These are phyloP conservation scores for Eudorina sp. DNA, from an alignment of 139 green algal genomes.

Conservation along the genomic window DNA sequence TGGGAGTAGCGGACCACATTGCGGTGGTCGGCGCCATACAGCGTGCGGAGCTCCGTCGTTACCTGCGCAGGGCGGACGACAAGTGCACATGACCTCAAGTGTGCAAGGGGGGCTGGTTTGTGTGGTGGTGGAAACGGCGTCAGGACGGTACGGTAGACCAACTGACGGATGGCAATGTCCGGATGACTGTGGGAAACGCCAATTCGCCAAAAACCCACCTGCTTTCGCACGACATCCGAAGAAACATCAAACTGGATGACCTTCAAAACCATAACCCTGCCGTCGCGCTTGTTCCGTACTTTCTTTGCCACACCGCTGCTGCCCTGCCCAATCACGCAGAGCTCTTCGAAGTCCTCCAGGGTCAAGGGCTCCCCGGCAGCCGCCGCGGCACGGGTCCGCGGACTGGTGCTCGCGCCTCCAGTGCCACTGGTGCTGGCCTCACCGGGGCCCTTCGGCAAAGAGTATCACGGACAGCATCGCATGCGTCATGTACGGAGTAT, in stretches of 20 bases:
- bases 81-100: background rate
- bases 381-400: background rate
- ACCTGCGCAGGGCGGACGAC: slow-evolving; percentile 52
- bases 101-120: background rate
- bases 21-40: slow-evolving; percentile 66
- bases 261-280: slow-evolving; percentile 70
- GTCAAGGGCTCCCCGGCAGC: slow-evolving; percentile 35
- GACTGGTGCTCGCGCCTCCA: background rate
- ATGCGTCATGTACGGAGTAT: no score
- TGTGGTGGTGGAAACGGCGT: no score
- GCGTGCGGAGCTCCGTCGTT: slow-evolving; percentile 70
- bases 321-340: slow-evolving; percentile 70
- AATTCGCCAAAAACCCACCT: no score
- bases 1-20: slow-evolving; percentile 67
- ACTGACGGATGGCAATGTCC: no score
- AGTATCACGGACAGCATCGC: no score
- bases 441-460: background rate
- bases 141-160: no score
- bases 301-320: slow-evolving; percentile 80
- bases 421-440: slow-evolving; percentile 56
- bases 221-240: slow-evolving; percentile 68
- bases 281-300: slow-evolving; percentile 60
- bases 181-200: no score
- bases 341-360: slow-evolving; percentile 68
- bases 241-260: slow-evolving; percentile 79